Conservation (phyloP, 257 asterid genomes). For the Capsicum rhomboideum region DNA sequence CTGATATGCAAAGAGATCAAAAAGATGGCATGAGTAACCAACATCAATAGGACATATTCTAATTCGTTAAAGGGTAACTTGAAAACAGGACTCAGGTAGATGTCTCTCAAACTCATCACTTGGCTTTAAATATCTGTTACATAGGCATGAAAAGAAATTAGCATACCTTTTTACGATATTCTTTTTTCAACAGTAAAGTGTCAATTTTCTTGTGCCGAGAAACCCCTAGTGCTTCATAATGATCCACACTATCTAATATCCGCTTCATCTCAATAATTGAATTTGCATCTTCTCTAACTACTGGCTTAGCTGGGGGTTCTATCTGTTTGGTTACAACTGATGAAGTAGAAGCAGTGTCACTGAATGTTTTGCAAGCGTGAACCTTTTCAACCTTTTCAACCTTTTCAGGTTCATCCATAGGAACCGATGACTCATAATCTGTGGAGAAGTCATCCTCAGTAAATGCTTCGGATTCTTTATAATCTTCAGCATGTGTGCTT, state of each 20-base stretch:
- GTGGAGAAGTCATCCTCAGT: constrained; percentile 59
- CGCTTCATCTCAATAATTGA: constrained; percentile 82
- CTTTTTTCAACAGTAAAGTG: constrained; percentile 63
- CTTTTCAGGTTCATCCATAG: constrained; percentile 53
- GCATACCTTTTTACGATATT: constrained; percentile 80
- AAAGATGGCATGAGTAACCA: neutral
- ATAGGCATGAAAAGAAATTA: neutral
- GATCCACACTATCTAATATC: constrained; percentile 64
- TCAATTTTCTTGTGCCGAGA: constrained; percentile 70
- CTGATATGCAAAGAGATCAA: neutral
- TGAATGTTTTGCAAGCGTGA: constrained; percentile 52
- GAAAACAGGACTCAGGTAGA: neutral
- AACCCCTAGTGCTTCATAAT: constrained; percentile 88
- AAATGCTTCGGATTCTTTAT: constrained; percentile 46
- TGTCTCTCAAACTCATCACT: neutral
- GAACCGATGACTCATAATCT: constrained; percentile 50
- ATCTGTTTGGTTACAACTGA: constrained; percentile 50
- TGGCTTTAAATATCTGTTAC: neutral
- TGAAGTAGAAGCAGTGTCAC: constrained; percentile 43
- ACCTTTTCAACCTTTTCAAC: constrained; percentile 59
- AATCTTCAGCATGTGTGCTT: constrained; percentile 60
- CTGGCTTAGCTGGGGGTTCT: constrained; percentile 45
- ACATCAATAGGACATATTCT: neutral
- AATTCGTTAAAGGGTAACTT: neutral
- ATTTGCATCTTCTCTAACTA: constrained; percentile 54